These are phyloP conservation scores for Calocera cornea DNA, from an alignment of 768 basidiomycete genomes.

Conservation along the genomic window DNA sequence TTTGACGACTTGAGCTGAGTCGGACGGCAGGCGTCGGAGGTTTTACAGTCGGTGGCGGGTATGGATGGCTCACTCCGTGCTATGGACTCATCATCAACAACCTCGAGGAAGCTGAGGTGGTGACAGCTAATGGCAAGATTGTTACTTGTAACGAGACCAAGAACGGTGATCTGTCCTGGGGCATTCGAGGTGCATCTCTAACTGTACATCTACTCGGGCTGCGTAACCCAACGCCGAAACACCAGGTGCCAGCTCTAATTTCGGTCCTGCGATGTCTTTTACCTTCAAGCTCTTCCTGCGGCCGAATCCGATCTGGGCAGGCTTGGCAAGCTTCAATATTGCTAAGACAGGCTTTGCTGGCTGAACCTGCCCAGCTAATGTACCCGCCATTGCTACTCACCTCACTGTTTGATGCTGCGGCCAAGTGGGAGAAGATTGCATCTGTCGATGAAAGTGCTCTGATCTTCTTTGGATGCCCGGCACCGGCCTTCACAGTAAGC, in stretches of 20 bases:
- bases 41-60: not conserved
- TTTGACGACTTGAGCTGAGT: not conserved
- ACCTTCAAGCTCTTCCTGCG: constrained; percentile 9
- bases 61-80: not conserved
- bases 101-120: constrained; percentile 5
- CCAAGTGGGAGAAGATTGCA: not conserved
- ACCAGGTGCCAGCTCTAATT: constrained; percentile 8
- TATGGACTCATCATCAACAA: not conserved
- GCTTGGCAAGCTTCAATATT: not conserved
- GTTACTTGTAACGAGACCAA: constrained; percentile 4
- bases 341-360: not conserved
- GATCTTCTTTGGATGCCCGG: constrained; percentile 1
- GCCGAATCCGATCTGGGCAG: constrained; percentile 4
- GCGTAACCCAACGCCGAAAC: not conserved
- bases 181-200: constrained; percentile 7
- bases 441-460: not conserved
- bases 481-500: not conserved
- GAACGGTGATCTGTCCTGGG: constrained; percentile 10
- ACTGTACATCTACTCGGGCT: not conserved
- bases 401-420: not conserved
- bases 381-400: not conserved
- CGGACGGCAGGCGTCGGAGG: not conserved
- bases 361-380: not conserved
- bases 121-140: constrained; percentile 9
- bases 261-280: constrained; percentile 10